phyloP scores from a whole-genome alignment of 2,329 filamentous ascomycete species.

The Stachybotrys elegans region DNA sequence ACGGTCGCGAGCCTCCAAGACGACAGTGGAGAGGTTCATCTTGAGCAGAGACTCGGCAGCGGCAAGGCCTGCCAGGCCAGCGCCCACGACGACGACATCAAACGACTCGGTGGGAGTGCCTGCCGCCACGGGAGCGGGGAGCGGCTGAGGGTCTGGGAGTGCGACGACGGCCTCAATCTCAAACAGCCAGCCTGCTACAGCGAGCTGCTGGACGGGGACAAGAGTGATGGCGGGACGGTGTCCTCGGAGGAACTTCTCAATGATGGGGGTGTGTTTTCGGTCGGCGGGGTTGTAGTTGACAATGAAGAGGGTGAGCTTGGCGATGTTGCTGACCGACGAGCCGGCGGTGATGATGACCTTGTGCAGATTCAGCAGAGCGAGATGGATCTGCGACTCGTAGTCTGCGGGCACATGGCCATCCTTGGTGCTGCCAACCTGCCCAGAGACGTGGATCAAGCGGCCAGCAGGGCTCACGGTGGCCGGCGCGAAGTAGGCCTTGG shows the following conservation, averaged over 20 bases:
- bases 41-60: constrained; percentile 28
- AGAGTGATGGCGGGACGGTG: constrained; percentile 38
- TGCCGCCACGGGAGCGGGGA: background rate
- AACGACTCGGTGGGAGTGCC: constrained; percentile 3
- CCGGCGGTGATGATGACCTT: constrained; percentile 29
- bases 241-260: constrained; percentile 29
- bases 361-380: constrained; percentile 31
- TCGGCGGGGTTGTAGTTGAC: constrained; percentile 34
- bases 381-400: constrained; percentile 35
- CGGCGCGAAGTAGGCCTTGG: constrained; percentile 9
- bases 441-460: constrained; percentile 23
- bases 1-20: constrained; percentile 44
- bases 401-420: constrained; percentile 26
- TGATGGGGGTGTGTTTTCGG: constrained; percentile 28
- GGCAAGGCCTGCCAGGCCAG: constrained; percentile 33
- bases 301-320: constrained; percentile 36
- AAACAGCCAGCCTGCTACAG: constrained; percentile 31
- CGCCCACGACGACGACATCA: constrained; percentile 37
- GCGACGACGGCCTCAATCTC: constrained; percentile 37
- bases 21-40: constrained; percentile 31
- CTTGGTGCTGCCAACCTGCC: constrained; percentile 27
- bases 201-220: constrained; percentile 34
- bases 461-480: constrained; percentile 8
- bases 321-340: constrained; percentile 28
- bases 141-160: constrained; percentile 8